Conservation (phyloP, 2,329 filamentous ascomycete genomes). For the Fusarium algeriense region DNA sequence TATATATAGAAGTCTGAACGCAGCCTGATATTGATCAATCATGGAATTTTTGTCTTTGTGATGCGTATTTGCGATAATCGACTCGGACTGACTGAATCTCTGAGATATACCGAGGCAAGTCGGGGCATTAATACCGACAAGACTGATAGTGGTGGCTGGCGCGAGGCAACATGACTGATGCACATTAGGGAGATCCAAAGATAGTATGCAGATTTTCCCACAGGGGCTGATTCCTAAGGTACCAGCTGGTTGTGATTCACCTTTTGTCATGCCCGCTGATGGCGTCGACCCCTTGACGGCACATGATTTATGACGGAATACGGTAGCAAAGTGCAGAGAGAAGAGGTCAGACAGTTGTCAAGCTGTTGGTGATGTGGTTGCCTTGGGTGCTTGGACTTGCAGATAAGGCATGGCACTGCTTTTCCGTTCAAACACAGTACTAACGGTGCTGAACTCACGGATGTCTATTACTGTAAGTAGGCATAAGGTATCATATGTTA, state of each 20-base stretch:
- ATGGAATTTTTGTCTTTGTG: constrained; percentile 23
- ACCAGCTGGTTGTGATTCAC: constrained; percentile 27
- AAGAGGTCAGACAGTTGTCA: constrained; percentile 12
- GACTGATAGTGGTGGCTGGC: background rate
- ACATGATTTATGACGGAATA: constrained; percentile 27
- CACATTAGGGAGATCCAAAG: constrained; percentile 6
- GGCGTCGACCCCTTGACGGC: constrained; percentile 14
- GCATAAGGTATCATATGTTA: background rate
- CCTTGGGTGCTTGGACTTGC: constrained; percentile 11
- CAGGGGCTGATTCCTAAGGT: constrained; percentile 22
- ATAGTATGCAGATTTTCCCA: constrained; percentile 11
- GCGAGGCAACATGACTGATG: constrained; percentile 4
- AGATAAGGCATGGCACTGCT: background rate
- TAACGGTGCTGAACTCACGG: background rate
- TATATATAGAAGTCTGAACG: constrained; percentile 43
- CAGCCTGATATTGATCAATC: constrained; percentile 43
- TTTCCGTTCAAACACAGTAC: constrained; percentile 13
- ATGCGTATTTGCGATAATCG: background rate
- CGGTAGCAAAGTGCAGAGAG: constrained; percentile 14
- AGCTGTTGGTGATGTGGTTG: constrained; percentile 19
- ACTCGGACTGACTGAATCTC: background rate
- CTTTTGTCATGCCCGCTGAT: constrained; percentile 23
- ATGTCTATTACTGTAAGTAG: background rate
- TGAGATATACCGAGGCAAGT: background rate
- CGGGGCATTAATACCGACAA: background rate